Base-by-base conservation (phyloP, 1,139 yeast species). In the Pichia cactophila region DNA sequence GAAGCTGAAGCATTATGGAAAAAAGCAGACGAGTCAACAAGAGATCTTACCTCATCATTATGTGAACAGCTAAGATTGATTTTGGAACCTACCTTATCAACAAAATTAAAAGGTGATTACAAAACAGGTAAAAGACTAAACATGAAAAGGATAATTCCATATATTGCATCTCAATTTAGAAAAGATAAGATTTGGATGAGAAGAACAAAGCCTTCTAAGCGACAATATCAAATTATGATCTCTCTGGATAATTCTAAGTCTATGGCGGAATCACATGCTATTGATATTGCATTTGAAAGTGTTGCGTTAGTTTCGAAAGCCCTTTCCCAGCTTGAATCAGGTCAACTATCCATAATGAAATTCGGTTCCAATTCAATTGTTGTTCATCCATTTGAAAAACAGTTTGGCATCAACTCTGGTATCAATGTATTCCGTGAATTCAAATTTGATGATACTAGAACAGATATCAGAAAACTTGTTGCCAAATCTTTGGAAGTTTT, bases 121-220 rank as follows among this genome's bases (percentile, higher is more conserved):
- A 89, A 90, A 68, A 90, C 97, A 2, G 99, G 99, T 66, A 94
- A 94, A 67, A 76, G 98, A 57, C 77, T 94, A 62, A 94, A 94
- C 68, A 90, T 94, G 97, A 92, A 90, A 74, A 76, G 97, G 58
- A 94, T 94, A 58, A 92, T 94, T 61, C 96, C 98, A 14, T 94
- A 92, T 68, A 92, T 94, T 72, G 98, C 99, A 1, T 86, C 96
- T 45, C 96, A 90, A 62, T 94, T 89, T 78, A 83, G 96, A 62
- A 92, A 92, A 67, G 99, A 94, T 68, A 94, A 94, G 73, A 94
- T 94, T 54, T 94, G 99, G 99, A 76, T 94, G 71, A 80, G 97
- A 64, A 81, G 99, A 69, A 90, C 97, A 9, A 92, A 92, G 65
- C 99, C 98, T 49, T 86, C 96, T 56, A 92, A 94, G 70, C 82